A percentile compares a stretch with the other conserved stretches of the same genome.
phyloP scores from a whole-genome alignment of 177 flowering plant species.

The Vitis hybrid region DNA sequence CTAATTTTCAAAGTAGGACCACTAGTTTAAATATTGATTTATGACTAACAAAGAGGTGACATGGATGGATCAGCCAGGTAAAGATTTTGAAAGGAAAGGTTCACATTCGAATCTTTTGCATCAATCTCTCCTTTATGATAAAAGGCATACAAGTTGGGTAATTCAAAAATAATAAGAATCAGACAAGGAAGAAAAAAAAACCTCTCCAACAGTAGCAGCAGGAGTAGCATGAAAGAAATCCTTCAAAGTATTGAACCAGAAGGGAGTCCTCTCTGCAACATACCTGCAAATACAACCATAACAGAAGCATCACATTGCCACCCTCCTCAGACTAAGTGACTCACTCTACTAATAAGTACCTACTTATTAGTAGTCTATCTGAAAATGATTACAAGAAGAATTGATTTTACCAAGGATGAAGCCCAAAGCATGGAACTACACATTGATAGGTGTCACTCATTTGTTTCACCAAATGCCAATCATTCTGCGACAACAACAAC shows the following conservation, averaged over 20 bases:
- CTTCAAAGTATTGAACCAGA: slow-evolving; percentile 66
- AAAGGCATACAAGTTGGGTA: no score
- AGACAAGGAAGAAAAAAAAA: slow-evolving; percentile 3
- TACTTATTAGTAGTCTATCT: background rate
- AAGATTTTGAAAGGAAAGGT: no score
- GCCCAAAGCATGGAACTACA: slow-evolving; percentile 81
- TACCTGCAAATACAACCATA: slow-evolving; percentile 38
- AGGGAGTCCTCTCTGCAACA: slow-evolving; percentile 64
- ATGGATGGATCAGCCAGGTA: no score
- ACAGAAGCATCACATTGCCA: background rate
- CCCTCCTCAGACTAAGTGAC: background rate
- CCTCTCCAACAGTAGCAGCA: slow-evolving; percentile 94
- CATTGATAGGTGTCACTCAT: slow-evolving; percentile 63
- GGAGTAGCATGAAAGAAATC: slow-evolving; percentile 61
- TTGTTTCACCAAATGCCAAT: slow-evolving; percentile 83
- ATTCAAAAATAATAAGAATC: no score
- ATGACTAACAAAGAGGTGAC: no score
- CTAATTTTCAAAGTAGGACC: no score
- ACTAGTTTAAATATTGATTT: no score
- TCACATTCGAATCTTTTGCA: no score
- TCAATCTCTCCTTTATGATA: no score
- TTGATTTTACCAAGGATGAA: slow-evolving; percentile 73
- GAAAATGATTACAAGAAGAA: background rate
- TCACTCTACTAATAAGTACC: background rate
- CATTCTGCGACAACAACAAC: slow-evolving; percentile 37